A percentile compares a stretch with the other conserved stretches of the same genome.
Evolutionary conservation across 164 flowering plant species (phyloP).

Genomic region (Sextonia rubra): DNA sequence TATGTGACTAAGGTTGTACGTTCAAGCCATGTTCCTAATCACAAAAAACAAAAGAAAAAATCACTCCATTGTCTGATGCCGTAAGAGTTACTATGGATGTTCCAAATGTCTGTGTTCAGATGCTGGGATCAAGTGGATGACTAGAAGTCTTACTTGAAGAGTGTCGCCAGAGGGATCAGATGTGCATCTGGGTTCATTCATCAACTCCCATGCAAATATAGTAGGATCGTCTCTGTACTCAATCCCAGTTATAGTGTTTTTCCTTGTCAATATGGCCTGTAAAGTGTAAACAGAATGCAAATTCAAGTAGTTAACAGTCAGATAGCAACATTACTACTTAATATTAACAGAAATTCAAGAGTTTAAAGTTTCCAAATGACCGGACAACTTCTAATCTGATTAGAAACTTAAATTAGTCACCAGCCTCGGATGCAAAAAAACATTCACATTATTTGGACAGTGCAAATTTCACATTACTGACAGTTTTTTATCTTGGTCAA

Average conservation of each 20-base stretch:
- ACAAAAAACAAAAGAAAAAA: no score
- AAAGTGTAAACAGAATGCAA: slow-evolving; percentile 39
- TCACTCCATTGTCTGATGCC: background rate
- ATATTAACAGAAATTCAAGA: background rate
- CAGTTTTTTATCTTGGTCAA: background rate
- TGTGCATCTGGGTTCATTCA: slow-evolving; percentile 96
- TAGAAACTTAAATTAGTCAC: background rate
- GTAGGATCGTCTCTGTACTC: slow-evolving; percentile 91
- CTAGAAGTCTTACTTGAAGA: slow-evolving; percentile 65
- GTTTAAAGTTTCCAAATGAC: background rate
- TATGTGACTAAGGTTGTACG: no score
- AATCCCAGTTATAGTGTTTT: slow-evolving; percentile 76
- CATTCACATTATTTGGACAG: background rate
- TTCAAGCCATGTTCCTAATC: no score
- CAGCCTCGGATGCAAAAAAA: background rate
- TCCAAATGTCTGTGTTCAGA: background rate
- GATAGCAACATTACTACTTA: background rate
- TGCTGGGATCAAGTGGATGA: background rate
- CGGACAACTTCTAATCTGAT: background rate
- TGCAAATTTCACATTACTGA: background rate
- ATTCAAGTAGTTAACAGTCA: background rate
- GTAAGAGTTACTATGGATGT: background rate
- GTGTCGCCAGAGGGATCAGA: slow-evolving; percentile 91
- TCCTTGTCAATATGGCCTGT: slow-evolving; percentile 80
- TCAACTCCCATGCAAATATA: slow-evolving; percentile 94